A percentile compares a stretch with the other conserved stretches of the same genome.
Conservation (phyloP, 2,329 filamentous ascomycete genomes). For the Pleurostoma richardsiae region DNA sequence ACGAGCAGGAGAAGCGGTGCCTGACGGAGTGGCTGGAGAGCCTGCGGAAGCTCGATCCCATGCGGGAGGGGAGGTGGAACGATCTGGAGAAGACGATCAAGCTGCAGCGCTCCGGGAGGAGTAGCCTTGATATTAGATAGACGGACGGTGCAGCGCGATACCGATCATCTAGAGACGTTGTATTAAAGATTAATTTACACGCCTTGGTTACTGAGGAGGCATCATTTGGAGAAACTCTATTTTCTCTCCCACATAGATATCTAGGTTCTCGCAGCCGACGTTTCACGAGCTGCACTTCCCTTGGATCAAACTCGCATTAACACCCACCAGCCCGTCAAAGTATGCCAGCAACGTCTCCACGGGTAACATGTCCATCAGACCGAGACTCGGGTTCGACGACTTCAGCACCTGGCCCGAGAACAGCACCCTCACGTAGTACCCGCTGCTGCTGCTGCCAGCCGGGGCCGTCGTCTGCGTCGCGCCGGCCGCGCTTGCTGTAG, state of each 20-base stretch:
- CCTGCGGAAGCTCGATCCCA: constrained; percentile 65
- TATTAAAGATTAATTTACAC: too few species aligned
- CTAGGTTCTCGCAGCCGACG: too few species aligned
- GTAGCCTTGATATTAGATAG: too few species aligned
- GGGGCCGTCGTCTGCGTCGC: constrained; percentile 3
- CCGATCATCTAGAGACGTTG: too few species aligned
- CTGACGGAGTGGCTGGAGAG: constrained; percentile 56
- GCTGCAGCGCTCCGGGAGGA: too few species aligned
- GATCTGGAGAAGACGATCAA: constrained; percentile 50
- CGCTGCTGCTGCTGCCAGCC: constrained; percentile 3
- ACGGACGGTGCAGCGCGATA: too few species aligned
- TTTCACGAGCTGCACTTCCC: constrained; percentile 5
- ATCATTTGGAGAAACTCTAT: too few species aligned
- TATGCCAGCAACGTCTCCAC: constrained; percentile 59
- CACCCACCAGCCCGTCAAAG: constrained; percentile 64
- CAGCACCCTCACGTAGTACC: constrained; percentile 58
- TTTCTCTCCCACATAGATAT: too few species aligned
- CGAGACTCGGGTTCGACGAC: constrained; percentile 62
- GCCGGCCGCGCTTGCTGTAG: constrained; percentile 1
- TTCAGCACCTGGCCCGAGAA: constrained; percentile 61
- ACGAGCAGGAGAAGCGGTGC: constrained; percentile 34
- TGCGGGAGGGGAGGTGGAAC: constrained; percentile 70
- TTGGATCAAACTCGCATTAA: constrained; percentile 33
- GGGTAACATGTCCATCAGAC: constrained; percentile 64
- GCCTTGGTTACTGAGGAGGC: too few species aligned